Base-by-base conservation (phyloP, 306 rosid genomes). In the Cucurbita argyrosperma region DNA sequence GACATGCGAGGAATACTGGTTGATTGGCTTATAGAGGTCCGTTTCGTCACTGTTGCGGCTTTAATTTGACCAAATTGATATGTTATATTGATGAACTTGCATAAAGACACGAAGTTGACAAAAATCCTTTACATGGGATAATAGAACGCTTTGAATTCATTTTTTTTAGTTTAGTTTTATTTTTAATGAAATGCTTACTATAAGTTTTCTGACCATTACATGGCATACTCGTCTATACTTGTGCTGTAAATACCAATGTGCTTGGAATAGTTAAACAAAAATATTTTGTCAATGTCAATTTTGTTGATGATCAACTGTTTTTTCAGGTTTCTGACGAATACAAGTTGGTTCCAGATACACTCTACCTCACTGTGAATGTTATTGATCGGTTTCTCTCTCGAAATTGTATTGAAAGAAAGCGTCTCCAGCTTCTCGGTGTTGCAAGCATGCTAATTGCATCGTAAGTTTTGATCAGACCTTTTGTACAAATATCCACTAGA, bases 1-100 rank as follows among this genome's bases (percentile, higher is more conserved):
- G 81, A 68, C 82, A 92, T 92, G 97, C 81, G 97, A 45, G 90
- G 86, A 68, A 84, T 92, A 81, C 82, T 92, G 72, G 77, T 92
- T 70, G 96, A 92, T 79, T 92, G 97, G 97, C 94, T 92, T 79
- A 92, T 92, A 78, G 97, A 92, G 97, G 97, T 89, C 59, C 74
- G 88, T 77, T 77, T 54, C 67, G 13, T 54, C 71, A 38, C 53
- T 39, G 0, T 23, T 21, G 15, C 35, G 12, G 30, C 23, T 77
- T 62, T 47, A 57, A 38, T 56, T 19, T 67, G 51, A 51, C 9
- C 38, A 8, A 43, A 45, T 47, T 23, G 13, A 30, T 58, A 35
- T 10, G 40, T 4, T 55, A 63, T 10, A 51, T 15, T 10, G 7
- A 67, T 7, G 7, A 3, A 68, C 70, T 21, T 52, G 53, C 64